Evolutionary conservation across 371 early-diverging fungal species (phyloP).

Genomic region (Mucor indicus): DNA sequence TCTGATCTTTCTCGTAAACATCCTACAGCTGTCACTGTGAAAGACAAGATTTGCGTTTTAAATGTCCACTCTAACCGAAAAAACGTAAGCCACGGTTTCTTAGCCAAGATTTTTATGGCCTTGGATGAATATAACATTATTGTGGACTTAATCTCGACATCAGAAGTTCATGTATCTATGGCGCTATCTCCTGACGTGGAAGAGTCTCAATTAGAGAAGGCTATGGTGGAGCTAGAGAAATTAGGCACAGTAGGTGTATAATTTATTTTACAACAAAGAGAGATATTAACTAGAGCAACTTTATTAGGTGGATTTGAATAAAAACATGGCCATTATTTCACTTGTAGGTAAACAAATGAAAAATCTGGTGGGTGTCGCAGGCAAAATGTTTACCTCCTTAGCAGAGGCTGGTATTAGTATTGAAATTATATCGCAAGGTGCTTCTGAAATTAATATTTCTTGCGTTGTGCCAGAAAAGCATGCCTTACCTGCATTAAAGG

Average conservation of each 20-base stretch:
- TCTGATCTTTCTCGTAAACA: constrained; percentile 47
- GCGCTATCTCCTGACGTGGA: constrained; percentile 72
- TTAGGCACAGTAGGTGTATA: constrained; percentile 65
- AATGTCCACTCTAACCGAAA: constrained; percentile 96
- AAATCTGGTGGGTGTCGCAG: constrained; percentile 91
- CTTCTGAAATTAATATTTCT: constrained; percentile 95
- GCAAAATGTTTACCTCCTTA: constrained; percentile 90
- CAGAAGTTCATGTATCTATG: constrained; percentile 90
- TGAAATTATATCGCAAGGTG: constrained; percentile 98
- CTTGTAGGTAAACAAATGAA: constrained; percentile 96
- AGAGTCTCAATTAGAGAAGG: constrained; percentile 62
- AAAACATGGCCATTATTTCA: constrained; percentile 91
- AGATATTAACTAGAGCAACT: too few species aligned
- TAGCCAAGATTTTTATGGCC: constrained; percentile 86
- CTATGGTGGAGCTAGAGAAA: constrained; percentile 63
- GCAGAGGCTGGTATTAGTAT: constrained; percentile 90
- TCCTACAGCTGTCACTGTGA: constrained; percentile 91
- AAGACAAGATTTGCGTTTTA: constrained; percentile 85
- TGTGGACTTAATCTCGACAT: constrained; percentile 93
- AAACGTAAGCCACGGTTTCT: constrained; percentile 89
- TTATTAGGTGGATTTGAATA: constrained; percentile 63
- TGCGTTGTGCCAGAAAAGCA: constrained; percentile 83
- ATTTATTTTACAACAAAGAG: background rate
- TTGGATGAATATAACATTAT: constrained; percentile 83
- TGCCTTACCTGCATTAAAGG: constrained; percentile 77